phyloP scores from a whole-genome alignment of 768 basidiomycete genomes.

The Tylopilus vinaceipallidus region DNA sequence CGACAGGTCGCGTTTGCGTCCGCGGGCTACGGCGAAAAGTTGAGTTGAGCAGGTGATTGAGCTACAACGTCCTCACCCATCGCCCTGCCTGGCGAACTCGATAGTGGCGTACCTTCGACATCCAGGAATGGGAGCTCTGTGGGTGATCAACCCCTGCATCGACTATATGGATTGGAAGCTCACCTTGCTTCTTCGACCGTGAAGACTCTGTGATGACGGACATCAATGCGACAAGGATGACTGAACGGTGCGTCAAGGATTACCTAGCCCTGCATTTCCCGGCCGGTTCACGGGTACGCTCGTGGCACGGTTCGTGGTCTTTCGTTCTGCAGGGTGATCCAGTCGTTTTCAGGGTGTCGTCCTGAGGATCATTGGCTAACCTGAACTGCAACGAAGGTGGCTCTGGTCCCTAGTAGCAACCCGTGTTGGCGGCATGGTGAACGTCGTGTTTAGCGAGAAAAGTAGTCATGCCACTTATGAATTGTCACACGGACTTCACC shows the following conservation, averaged over 20 bases:
- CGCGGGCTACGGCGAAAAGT: conserved; percentile 8
- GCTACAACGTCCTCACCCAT: conserved; percentile 12
- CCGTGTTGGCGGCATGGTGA: conserved; percentile 12
- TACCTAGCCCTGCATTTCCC: conserved; percentile 15
- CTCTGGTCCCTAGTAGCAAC: not conserved
- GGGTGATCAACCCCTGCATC: not conserved
- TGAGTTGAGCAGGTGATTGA: conserved; percentile 1
- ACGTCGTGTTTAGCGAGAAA: not conserved
- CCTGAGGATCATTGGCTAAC: conserved; percentile 12
- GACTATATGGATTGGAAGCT: not conserved
- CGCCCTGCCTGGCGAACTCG: conserved; percentile 5
- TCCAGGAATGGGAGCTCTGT: conserved; percentile 11
- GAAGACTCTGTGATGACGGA: conserved; percentile 12
- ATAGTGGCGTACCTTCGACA: conserved; percentile 2
- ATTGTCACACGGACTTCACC: not conserved
- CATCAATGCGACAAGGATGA: conserved; percentile 8
- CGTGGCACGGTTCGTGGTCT: conserved; percentile 5
- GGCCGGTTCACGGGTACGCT: conserved; percentile 18
- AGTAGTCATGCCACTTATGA: too few species aligned
- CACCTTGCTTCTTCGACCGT: conserved; percentile 15
- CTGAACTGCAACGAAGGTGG: conserved; percentile 8
- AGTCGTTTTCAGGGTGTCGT: conserved; percentile 5
- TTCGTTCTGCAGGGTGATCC: conserved; percentile 13
- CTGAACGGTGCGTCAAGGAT: not conserved
- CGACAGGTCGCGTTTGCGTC: conserved; percentile 18